Evolutionary conservation across 169 alveolate genomes (phyloP), one percentile per base, ranked within the genome.

Genomic region (Plasmodium blacklocki): DNA sequence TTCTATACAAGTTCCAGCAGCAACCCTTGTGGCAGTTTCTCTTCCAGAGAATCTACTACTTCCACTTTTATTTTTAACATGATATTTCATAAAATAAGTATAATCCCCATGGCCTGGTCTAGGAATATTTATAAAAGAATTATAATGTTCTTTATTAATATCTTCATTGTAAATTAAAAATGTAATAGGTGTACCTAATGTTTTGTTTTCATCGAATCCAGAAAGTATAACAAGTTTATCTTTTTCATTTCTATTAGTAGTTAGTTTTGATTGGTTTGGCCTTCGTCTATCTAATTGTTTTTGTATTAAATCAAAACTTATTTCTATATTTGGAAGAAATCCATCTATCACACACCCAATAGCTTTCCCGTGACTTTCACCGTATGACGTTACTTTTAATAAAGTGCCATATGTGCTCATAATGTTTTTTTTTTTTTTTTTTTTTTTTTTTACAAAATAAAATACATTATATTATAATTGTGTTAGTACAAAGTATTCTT

Each of bases 21-120:
- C 88, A 12, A 75, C 88, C 45, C 74, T 50, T 43, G 75, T 75
- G 6, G 75, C 74, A 4, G 88, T 63, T 63, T 75, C 88, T 15
- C 88, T 62, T 15, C 74, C 74, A 0, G 88, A 75, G 47, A 75
- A 75, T 62, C 88, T 23, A n/a, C 88, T 75, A 75, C 74, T 75
- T 18, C 75, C 74, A 63, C 74, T 75, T 75, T 75, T 75, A 75
- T 63, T 62, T 63, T 75, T 75, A 2, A 75, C 75, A 75, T 75
- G 52, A 12, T 75, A 75, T 75, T 75, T 75, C 64, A 62, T 75
- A 75, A 75, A 75, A 62, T 75, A 75, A 23, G 88, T 75, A 68
- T 75, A 75, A 75, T 75, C 74, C 0, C 88, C 88, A 75, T 75
- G 88, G 3, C 74, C 88, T 1, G 74, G 74, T 19, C 88, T 62